Conservation (phyloP, 768 basidiomycete species). For the Kwoniella heveanensis region DNA sequence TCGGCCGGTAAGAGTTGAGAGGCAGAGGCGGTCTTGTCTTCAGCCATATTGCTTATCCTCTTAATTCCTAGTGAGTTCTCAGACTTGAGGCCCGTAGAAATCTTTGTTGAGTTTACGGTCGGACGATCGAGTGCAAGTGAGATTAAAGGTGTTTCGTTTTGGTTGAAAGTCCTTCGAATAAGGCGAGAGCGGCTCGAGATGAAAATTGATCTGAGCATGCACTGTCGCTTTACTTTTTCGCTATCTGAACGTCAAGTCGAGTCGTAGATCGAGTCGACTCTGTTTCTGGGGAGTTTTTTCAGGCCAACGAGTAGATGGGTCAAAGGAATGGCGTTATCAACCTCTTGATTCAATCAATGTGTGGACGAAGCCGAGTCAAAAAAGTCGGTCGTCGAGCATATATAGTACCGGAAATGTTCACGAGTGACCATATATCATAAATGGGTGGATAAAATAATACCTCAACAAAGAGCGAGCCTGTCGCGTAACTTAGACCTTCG, state of each 20-base stretch:
- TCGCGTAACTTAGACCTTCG: no score
- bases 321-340: neutral
- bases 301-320: neutral
- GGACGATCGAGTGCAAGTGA: neutral
- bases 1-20: conserved; percentile 27
- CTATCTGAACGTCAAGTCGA: conserved; percentile 10
- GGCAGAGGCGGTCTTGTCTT: conserved; percentile 19
- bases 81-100: conserved; percentile 3
- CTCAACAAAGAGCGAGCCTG: no score
- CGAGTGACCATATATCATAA: no score
- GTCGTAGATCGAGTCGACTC: neutral
- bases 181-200: conserved; percentile 19
- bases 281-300: no score
- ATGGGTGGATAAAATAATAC: conserved; percentile 1
- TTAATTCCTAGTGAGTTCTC: neutral
- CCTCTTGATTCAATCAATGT: no score
- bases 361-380: neutral
- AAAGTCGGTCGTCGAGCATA: no score
- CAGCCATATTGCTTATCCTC: conserved; percentile 23
- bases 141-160: neutral
- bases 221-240: conserved; percentile 9
- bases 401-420: neutral
- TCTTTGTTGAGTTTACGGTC: conserved; percentile 6
- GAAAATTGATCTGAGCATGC: conserved; percentile 20
- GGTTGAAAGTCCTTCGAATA: neutral